phyloP scores from a whole-genome alignment of 2,329 filamentous ascomycete genomes.

The Alternaria infectoria region DNA sequence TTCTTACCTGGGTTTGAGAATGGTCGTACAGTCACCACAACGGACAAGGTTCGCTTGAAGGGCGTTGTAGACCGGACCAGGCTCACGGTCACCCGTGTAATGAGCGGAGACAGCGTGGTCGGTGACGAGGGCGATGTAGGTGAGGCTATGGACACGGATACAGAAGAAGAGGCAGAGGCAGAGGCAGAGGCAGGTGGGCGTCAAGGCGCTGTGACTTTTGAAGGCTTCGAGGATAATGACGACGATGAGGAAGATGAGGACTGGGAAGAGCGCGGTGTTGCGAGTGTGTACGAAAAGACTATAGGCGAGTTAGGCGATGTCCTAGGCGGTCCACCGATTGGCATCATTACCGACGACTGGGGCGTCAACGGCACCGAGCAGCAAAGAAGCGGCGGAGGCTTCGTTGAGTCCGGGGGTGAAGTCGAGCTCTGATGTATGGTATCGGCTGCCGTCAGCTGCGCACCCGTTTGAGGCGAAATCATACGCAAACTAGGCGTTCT shows the following conservation, averaged over 20 bases:
- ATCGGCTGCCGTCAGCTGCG: neutral
- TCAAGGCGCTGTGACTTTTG: conserved; percentile 34
- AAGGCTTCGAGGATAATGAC: conserved; percentile 52
- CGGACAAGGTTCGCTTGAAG: conserved; percentile 87
- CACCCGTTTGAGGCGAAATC: neutral
- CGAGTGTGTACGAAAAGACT: conserved; percentile 79
- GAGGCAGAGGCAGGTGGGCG: conserved; percentile 30
- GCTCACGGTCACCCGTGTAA: conserved; percentile 70
- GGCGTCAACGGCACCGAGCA: conserved; percentile 10
- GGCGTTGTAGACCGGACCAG: conserved; percentile 80
- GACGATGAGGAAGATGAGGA: conserved; percentile 51
- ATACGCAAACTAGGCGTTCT: neutral
- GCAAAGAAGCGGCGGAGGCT: conserved; percentile 15
- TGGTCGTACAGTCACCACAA: conserved; percentile 71
- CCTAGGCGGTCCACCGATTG: conserved; percentile 60
- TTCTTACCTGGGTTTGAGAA: conserved; percentile 73
- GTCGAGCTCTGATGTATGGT: conserved; percentile 11
- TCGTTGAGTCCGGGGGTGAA: conserved; percentile 19
- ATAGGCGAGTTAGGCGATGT: conserved; percentile 75
- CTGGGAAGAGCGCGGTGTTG: conserved; percentile 47
- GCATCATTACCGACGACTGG: conserved; percentile 54
- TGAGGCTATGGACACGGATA: conserved; percentile 40
- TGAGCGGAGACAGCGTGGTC: conserved; percentile 61
- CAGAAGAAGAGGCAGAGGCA: conserved; percentile 44
- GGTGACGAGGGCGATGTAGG: conserved; percentile 38